Percentiles rank a stretch among this genome's conserved stretches.
phyloP scores from a whole-genome alignment of 345 rosid genomes.

The Eucalyptus regnans region DNA sequence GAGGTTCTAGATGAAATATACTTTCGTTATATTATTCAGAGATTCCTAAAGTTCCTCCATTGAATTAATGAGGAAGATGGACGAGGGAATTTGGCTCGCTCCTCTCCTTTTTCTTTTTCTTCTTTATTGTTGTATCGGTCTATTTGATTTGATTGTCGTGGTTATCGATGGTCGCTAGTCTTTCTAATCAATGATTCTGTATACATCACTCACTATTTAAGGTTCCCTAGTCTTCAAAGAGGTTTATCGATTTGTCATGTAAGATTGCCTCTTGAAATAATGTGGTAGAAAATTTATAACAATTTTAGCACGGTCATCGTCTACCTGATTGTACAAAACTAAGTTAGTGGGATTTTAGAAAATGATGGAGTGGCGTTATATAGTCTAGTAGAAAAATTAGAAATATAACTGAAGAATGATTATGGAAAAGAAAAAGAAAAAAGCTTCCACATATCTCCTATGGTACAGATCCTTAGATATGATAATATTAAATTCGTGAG shows the following conservation, averaged over 20 bases:
- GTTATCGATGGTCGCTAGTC: neutral
- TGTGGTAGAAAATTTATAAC: neutral
- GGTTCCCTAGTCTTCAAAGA: neutral
- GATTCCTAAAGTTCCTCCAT: neutral
- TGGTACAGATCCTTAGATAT: too few relatives aligned
- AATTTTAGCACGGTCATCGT: neutral
- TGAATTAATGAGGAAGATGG: neutral
- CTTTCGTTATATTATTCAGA: neutral
- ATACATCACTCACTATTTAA: neutral
- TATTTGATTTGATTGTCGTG: neutral
- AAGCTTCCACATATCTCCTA: neutral
- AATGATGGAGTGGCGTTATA: neutral
- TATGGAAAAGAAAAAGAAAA: too few relatives aligned
- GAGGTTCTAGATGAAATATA: neutral
- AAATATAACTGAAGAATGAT: neutral
- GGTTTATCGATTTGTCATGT: neutral
- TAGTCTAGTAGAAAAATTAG: neutral
- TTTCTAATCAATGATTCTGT: neutral
- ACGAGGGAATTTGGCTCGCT: neutral
- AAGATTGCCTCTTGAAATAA: rapidly evolving
- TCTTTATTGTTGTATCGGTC: neutral
- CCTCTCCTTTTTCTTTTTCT: neutral
- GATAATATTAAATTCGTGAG: neutral
- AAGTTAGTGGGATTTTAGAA: neutral
- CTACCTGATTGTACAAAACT: neutral